Percentiles rank a stretch among this genome's conserved stretches.
Evolutionary conservation across 1,139 yeast genomes (phyloP).

Genomic region (Sugiyamaella pinicola): DNA sequence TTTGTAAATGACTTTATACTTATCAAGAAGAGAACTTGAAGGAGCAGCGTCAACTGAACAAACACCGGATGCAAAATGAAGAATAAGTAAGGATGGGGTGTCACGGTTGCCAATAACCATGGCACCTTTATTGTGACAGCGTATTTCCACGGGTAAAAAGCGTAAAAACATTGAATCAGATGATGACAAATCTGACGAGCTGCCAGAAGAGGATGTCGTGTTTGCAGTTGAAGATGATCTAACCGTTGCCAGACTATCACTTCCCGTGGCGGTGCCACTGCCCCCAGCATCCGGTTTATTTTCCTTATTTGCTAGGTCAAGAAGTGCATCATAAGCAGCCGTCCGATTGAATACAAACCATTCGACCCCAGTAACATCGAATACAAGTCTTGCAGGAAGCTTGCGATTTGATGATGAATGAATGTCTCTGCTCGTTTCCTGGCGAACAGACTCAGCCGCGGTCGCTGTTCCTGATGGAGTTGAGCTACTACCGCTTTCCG

Average conservation of each 20-base stretch:
- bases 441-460: conserved; percentile 13
- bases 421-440: conserved; percentile 42
- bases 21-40: conserved; percentile 56
- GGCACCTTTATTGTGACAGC: conserved; percentile 64
- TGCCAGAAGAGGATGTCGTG: neutral
- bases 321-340: conserved; percentile 69
- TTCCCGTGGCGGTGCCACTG: neutral
- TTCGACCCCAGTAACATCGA: conserved; percentile 76
- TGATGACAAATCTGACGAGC: neutral
- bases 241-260: neutral
- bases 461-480: neutral
- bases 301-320: conserved; percentile 39
- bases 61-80: conserved; percentile 58
- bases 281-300: neutral
- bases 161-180: conserved; percentile 44
- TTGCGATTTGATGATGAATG: conserved; percentile 31
- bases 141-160: conserved; percentile 59
- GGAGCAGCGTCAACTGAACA: conserved; percentile 62
- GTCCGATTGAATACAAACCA: conserved; percentile 78
- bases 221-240: conserved; percentile 5
- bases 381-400: conserved; percentile 59
- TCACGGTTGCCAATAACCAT: conserved; percentile 75
- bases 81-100: conserved; percentile 71
- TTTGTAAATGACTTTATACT: conserved; percentile 52
- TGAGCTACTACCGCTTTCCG: neutral